Base-by-base conservation (phyloP, 306 rosid species). In the Sicyos baderoa region DNA sequence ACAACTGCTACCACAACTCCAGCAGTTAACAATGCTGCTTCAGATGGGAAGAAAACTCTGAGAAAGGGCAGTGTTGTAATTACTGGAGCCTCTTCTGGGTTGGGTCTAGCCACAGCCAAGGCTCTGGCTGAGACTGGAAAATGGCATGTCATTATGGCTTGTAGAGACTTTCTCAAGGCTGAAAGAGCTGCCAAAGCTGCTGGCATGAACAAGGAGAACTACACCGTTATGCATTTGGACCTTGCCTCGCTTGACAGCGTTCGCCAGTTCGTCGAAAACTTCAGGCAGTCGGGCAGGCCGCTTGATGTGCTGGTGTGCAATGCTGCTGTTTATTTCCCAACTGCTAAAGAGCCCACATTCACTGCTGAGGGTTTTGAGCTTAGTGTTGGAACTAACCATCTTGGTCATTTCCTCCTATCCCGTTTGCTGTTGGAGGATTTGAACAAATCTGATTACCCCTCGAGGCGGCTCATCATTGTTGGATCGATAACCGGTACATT, bases 151-250 rank as follows among this genome's bases (percentile, higher is more conserved):
- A 88, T 86, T 74, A 88, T 94, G 99, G 99, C 99, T 21, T 94
- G 99, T 86, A 90, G 99, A 86, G 97, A 94, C 79, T 94, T 81
- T 85, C 99, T 94, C 76, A 94, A 94, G 82, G 81, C 97, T 48
- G 89, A 92, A 75, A 90, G 95, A 82, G 99, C 97, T 49, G 99
- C 97, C 32, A 94, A 94, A 75, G 76, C 95, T 17, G 90, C 95
- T 15, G 99, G 99, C 70, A 85, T 94, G 0, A 47, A 82, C 9
- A 88, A 90, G 80, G 97, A 90, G 67, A 88, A 85, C 81, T 90
- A 88, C 80, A 85, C 78, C 51, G 83, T 94, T n/a, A 88, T 88
- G 96, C 99, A 94, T 76, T 74, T 94, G 50, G 97, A 94, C 91
- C 97, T 94, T 51, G 79, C 99, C 45, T 94, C 99, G 35, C 87